Percentiles rank a stretch among this genome's conserved stretches.
Evolutionary conservation across 306 rosid species (phyloP).

Genomic region (Cucurbita ficifolia): DNA sequence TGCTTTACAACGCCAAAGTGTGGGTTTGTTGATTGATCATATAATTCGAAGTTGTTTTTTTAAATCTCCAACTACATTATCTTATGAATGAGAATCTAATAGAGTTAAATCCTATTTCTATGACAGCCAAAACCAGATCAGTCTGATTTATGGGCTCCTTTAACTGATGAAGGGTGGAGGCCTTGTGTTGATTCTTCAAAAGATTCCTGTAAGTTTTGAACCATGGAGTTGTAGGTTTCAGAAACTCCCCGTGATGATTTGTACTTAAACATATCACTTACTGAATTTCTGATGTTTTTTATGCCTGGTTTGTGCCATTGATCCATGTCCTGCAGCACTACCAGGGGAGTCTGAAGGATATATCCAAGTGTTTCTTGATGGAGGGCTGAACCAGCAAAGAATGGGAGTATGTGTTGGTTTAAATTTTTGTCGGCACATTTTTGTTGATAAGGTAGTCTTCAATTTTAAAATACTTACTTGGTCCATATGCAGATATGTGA

Average conservation of each 20-base stretch:
- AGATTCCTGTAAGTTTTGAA: conserved; percentile 38
- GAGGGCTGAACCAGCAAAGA: conserved; percentile 97
- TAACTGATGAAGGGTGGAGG: conserved; percentile 56
- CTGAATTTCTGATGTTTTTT: background rate
- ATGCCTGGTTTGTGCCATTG: background rate
- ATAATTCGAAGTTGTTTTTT: conserved; percentile 3
- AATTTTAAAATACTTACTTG: background rate
- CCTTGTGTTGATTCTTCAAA: conserved; percentile 36
- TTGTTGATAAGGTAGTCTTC: background rate
- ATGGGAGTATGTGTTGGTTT: conserved; percentile 68
- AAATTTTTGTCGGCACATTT: background rate
- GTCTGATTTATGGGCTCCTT: conserved; percentile 59
- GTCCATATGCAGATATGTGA: conserved; percentile 62
- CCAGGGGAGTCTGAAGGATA: conserved; percentile 70
- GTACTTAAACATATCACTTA: background rate
- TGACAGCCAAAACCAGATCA: conserved; percentile 41
- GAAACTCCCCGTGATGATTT: background rate
- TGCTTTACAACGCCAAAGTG: conserved; percentile 63
- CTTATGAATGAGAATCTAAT: background rate
- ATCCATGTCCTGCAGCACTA: conserved; percentile 37
- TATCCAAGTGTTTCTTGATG: conserved; percentile 91
- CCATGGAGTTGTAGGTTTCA: background rate
- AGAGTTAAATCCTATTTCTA: background rate
- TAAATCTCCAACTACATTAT: background rate
- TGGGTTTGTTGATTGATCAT: conserved; percentile 29